These are phyloP conservation scores for Ilex asprella DNA, from an alignment of 257 asterid species.

Conservation along the genomic window DNA sequence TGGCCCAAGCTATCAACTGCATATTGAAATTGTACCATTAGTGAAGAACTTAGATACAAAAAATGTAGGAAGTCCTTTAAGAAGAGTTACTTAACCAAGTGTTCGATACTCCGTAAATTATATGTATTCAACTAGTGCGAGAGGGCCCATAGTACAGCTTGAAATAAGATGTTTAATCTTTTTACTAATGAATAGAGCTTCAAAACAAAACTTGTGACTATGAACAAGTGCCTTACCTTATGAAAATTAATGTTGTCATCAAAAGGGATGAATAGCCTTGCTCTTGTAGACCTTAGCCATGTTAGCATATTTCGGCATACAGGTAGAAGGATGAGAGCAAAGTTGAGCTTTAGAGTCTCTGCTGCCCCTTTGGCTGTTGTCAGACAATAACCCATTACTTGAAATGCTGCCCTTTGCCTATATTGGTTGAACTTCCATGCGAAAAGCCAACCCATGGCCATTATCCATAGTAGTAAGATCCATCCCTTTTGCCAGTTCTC, in stretches of 20 bases:
- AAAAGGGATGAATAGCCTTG: conserved; percentile 59
- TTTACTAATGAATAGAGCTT: no score
- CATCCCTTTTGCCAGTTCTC: conserved; percentile 86
- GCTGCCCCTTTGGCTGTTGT: conserved; percentile 94
- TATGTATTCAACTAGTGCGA: no score
- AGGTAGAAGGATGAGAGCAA: conserved; percentile 85
- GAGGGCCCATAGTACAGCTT: no score
- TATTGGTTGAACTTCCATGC: conserved; percentile 77
- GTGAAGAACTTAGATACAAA: no score
- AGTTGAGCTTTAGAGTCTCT: conserved; percentile 84
- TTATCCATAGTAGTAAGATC: conserved; percentile 53
- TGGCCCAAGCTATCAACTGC: conserved; percentile 61
- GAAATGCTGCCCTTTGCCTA: conserved; percentile 51
- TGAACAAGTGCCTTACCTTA: conserved; percentile 26
- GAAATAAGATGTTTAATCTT: no score
- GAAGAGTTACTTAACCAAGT: no score
- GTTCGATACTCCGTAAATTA: no score
- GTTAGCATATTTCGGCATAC: conserved; percentile 78
- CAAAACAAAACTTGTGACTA: no score
- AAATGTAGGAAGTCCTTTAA: no score
- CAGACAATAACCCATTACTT: conserved; percentile 70
- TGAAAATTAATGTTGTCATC: conserved; percentile 87
- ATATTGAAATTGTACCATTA: background rate
- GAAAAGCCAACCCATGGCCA: conserved; percentile 61
- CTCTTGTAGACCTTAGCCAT: conserved; percentile 61